Conservation (phyloP, 2,329 filamentous ascomycete genomes). For the Lasiodiplodia gonubiensis region DNA sequence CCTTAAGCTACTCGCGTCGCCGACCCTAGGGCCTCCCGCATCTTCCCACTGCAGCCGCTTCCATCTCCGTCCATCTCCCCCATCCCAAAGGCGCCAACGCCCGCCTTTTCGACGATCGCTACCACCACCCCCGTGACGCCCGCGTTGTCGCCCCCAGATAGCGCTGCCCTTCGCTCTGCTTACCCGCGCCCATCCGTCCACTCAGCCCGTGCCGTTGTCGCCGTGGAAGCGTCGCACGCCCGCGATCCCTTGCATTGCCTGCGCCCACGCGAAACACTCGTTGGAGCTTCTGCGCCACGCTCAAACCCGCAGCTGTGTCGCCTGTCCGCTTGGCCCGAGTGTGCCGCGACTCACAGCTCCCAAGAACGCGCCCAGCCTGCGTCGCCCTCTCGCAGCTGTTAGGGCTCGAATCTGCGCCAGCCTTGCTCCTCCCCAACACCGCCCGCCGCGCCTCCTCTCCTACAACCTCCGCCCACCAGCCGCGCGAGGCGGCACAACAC, state of each 20-base stretch:
- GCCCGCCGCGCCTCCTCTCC: slow-evolving; percentile 19
- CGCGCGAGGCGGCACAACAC: slow-evolving; percentile 31
- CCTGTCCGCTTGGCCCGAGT: slow-evolving; percentile 27
- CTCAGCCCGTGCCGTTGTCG: slow-evolving; percentile 1
- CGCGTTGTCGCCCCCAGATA: slow-evolving; percentile 6
- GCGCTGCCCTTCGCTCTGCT: slow-evolving; percentile 20
- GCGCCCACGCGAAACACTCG: slow-evolving; percentile 28
- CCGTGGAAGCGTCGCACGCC: slow-evolving; percentile 7
- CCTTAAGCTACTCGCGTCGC: slow-evolving; percentile 25
- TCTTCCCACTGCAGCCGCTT: slow-evolving; percentile 20
- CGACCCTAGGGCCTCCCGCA: slow-evolving; percentile 21
- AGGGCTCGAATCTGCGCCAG: slow-evolving; percentile 18
- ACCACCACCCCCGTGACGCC: slow-evolving; percentile 14
- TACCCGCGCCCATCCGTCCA: not conserved
- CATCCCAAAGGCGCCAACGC: slow-evolving; percentile 17
- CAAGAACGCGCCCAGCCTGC: slow-evolving; percentile 16
- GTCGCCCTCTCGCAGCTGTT: slow-evolving; percentile 22
- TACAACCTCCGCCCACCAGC: slow-evolving; percentile 21
- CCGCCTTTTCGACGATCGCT: slow-evolving; percentile 27
- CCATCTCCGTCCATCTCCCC: slow-evolving; percentile 19
- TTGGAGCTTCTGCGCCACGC: slow-evolving; percentile 28
- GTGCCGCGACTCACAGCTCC: slow-evolving; percentile 23
- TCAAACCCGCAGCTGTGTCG: slow-evolving; percentile 22
- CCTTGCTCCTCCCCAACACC: slow-evolving; percentile 12
- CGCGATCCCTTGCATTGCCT: slow-evolving; percentile 29